A percentile compares a stretch with the other conserved stretches of the same genome.
phyloP scores from a whole-genome alignment of 768 basidiomycete species.

The Gymnopilus junonius region DNA sequence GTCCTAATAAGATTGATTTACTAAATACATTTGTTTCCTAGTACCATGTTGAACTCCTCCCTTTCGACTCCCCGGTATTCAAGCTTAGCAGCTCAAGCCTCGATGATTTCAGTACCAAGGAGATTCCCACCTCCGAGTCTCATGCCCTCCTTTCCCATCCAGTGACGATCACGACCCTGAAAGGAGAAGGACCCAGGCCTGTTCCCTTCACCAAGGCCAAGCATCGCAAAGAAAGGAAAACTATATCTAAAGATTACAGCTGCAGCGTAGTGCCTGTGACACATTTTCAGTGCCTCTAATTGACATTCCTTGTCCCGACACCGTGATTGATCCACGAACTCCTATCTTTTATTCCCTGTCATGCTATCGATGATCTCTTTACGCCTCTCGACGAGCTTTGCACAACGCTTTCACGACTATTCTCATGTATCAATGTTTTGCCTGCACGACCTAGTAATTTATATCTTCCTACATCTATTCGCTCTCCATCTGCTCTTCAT shows the following conservation, averaged over 20 bases:
- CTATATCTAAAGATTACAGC: background rate
- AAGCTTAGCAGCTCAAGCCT: slow-evolving; percentile 3
- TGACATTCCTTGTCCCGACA: background rate
- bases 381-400: slow-evolving; percentile 4
- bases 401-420: background rate
- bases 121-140: slow-evolving; percentile 2
- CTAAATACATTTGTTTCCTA: background rate
- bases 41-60: slow-evolving; percentile 29
- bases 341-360: background rate
- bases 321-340: background rate
- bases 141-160: slow-evolving; percentile 24
- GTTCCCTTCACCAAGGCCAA: slow-evolving; percentile 23
- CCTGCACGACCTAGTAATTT: background rate
- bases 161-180: slow-evolving; percentile 31
- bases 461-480: background rate
- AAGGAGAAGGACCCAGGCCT: slow-evolving; percentile 29
- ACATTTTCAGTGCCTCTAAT: background rate
- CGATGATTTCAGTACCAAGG: background rate
- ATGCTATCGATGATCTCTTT: background rate
- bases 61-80: slow-evolving; percentile 28
- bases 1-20: background rate
- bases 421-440: slow-evolving; percentile 3
- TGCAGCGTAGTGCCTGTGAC: background rate
- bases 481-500: background rate
- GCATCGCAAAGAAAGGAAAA: slow-evolving; percentile 12